A percentile compares a stretch with the other conserved stretches of the same genome.
Conservation (phyloP, 352 stramenopile species). For the Pythium apleroticum region DNA sequence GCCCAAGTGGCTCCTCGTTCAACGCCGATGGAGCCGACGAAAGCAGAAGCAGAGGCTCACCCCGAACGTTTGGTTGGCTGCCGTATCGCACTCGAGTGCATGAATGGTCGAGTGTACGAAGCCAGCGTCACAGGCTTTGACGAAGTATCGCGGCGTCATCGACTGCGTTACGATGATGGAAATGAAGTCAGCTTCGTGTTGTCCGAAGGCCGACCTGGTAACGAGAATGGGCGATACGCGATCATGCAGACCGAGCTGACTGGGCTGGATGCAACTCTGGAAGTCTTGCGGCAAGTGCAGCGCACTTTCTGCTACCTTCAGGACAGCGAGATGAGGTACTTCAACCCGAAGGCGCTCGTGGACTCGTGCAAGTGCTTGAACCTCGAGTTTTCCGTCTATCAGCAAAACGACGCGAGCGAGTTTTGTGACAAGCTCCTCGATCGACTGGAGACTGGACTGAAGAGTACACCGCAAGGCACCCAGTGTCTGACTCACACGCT, state of each 20-base stretch:
- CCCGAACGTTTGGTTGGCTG: conserved; percentile 70
- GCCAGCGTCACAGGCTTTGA: conserved; percentile 91
- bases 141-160: conserved; percentile 66
- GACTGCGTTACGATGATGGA: conserved; percentile 86
- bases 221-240: conserved; percentile 95
- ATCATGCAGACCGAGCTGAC: conserved; percentile 79
- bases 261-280: conserved; percentile 79
- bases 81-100: conserved; percentile 92
- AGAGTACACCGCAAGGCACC: conserved; percentile 83
- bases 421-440: conserved; percentile 99
- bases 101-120: conserved; percentile 93
- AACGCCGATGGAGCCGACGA: conserved; percentile 71
- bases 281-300: conserved; percentile 88
- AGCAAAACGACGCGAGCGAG: conserved; percentile 99
- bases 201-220: conserved; percentile 91
- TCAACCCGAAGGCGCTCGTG: conserved; percentile 87
- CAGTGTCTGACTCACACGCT: conserved; percentile 75
- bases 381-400: conserved; percentile 95
- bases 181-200: conserved; percentile 89
- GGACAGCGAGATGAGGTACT: conserved; percentile 86
- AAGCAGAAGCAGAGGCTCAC: conserved; percentile 87
- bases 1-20: conserved; percentile 62
- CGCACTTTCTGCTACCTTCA: conserved; percentile 89
- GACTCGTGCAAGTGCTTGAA: conserved; percentile 89
- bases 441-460: conserved; percentile 95